Evolutionary conservation across 176 grass and related monocot species (phyloP).

Genomic region (Rhynchospora pubera): DNA sequence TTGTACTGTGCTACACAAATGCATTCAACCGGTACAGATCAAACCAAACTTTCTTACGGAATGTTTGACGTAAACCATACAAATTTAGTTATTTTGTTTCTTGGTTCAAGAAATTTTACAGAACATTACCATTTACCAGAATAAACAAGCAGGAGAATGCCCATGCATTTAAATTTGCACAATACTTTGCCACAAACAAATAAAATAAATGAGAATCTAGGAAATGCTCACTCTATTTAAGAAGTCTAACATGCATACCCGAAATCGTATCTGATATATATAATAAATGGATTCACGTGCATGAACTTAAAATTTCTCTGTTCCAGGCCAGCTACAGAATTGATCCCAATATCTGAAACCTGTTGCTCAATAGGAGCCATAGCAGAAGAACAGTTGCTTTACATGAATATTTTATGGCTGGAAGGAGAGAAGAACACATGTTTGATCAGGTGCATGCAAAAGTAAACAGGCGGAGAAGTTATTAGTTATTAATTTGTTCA

Average conservation of each 20-base stretch:
- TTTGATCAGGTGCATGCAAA: background rate
- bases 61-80: no score
- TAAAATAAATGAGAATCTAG: background rate
- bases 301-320: background rate
- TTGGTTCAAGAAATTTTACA: background rate
- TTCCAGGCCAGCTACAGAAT: constrained; percentile 10
- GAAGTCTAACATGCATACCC: background rate
- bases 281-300: constrained; percentile 20
- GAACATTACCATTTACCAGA: background rate
- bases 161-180: background rate
- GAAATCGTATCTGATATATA: background rate
- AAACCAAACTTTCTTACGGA: no score
- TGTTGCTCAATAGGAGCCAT: background rate
- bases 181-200: background rate
- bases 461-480: background rate
- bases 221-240: background rate
- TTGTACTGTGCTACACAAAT: no score
- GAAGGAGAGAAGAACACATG: background rate
- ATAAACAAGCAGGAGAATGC: background rate
- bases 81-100: background rate
- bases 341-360: constrained; percentile 9
- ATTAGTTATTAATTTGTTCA: constrained; percentile 22
- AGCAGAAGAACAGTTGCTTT: constrained; percentile 2
- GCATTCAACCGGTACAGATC: no score
- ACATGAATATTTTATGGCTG: constrained; percentile 1